These are phyloP conservation scores for Secale cereale DNA, from an alignment of 176 grass and related monocot genomes.

Conservation along the genomic window DNA sequence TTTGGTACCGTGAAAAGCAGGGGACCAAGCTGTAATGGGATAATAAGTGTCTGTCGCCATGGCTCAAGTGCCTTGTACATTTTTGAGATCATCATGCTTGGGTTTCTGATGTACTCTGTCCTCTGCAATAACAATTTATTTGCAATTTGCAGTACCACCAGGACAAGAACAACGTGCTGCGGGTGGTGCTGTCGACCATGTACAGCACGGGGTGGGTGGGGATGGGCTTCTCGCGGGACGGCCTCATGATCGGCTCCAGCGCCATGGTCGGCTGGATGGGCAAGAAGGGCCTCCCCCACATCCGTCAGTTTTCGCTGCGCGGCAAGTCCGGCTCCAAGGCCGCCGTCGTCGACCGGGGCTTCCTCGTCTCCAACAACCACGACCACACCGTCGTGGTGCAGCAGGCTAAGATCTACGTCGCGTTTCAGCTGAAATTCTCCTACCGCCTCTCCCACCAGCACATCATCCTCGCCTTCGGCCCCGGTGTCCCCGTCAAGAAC, in stretches of 20 bases:
- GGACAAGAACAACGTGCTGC: conserved; percentile 78
- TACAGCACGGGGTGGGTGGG: conserved; percentile 97
- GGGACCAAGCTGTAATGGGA: neutral
- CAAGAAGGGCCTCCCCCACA: conserved; percentile 59
- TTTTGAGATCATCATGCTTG: too few species aligned
- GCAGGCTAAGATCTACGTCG: conserved; percentile 85
- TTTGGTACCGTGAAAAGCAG: neutral
- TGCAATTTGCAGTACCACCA: conserved; percentile 57
- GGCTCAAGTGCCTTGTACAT: neutral
- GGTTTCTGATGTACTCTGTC: too few species aligned
- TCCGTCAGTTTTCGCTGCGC: conserved; percentile 60
- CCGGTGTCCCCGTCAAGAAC: conserved; percentile 53
- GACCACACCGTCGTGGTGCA: conserved; percentile 63
- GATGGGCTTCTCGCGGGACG: conserved; percentile 83
- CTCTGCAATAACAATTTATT: neutral
- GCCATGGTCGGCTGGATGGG: conserved; percentile 91
- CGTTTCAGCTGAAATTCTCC: conserved; percentile 61
- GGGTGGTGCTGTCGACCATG: conserved; percentile 61
- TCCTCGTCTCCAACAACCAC: conserved; percentile 58
- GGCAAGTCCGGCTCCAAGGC: conserved; percentile 53
- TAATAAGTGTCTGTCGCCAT: neutral
- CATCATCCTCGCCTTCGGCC: conserved; percentile 68
- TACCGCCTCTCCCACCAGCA: conserved; percentile 62
- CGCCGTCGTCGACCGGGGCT: conserved; percentile 59
- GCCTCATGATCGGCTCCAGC: conserved; percentile 88